These are phyloP conservation scores for Lactuca saligna DNA, from an alignment of 129 eudicot genomes.

Conservation along the genomic window DNA sequence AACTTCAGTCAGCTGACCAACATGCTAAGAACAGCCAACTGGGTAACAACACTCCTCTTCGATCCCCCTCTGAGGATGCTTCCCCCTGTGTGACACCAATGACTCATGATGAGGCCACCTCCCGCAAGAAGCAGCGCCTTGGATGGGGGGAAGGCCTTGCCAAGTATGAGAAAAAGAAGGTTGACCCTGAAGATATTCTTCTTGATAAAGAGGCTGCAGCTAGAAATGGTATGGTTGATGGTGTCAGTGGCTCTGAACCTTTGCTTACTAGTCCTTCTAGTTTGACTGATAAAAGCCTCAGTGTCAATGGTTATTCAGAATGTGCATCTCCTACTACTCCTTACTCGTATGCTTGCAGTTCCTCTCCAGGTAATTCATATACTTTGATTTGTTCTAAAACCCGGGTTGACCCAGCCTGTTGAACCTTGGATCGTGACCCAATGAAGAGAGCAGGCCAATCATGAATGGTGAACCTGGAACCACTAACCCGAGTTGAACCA, in stretches of 20 bases:
- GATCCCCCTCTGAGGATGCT: conserved; percentile 62
- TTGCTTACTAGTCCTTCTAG: conserved; percentile 24
- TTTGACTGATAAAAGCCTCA: too few relatives aligned
- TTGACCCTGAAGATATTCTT: conserved; percentile 62
- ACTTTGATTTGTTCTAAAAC: background rate
- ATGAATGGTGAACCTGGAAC: too few relatives aligned
- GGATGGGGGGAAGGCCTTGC: conserved; percentile 99
- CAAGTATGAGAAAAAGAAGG: conserved; percentile 90
- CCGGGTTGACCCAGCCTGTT: too few relatives aligned
- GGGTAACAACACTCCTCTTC: conserved; percentile 32
- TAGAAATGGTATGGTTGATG: conserved; percentile 29
- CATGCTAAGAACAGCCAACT: conserved; percentile 42
- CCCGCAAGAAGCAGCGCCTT: conserved; percentile 89
- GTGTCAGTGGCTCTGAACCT: conserved; percentile 44
- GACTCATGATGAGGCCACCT: conserved; percentile 55
- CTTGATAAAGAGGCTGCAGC: conserved; percentile 41
- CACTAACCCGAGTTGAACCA: too few relatives aligned
- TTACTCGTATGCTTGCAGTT: conserved; percentile 41
- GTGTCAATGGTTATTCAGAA: too few relatives aligned
- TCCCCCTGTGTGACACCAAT: conserved; percentile 42
- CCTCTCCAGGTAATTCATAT: conserved; percentile 67
- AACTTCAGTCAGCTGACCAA: conserved; percentile 49
- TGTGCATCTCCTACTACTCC: too few relatives aligned
- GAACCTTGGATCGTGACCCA: too few relatives aligned
- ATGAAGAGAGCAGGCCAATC: too few relatives aligned